Evolutionary conservation across 1,284 basidiomycete species (phyloP), one percentile per base, ranked within the genome.

Genomic region (Sanghuangporus sanghuang): DNA sequence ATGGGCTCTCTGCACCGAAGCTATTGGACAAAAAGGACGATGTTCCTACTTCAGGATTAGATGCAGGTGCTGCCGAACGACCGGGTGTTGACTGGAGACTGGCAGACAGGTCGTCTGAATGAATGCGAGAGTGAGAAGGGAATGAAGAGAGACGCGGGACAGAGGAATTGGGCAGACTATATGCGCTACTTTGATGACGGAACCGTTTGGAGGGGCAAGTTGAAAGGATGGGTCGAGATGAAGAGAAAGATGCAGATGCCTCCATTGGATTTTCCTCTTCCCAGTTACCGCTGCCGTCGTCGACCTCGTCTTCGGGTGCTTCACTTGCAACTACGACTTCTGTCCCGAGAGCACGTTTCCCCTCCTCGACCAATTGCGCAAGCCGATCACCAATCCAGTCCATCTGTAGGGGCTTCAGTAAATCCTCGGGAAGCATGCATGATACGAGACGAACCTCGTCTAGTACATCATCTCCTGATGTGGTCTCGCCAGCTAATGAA

Each of bases 241-340:
- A 12, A 27, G 57, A 46, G 35, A 36, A 50, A 53, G 38, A 61
- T 23, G 63, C 56, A 16, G 63, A 44, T 16, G 54, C 57, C 14
- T 60, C 60, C 16, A 23, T 8, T 7, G 64, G 54, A 38, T 77
- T 77, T 55, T 86, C 84, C 60, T 88, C 86, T 57, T 82, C 83
- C 90, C 89, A 91, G 3, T 76, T 79, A 3, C 83, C 87, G n/a
- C 76, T 79, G 1, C 86, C 89, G 69, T 91, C 88, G 64, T 90
- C 89, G 7, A 85, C 80, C 68, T 85, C 86, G 66, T 91, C 89
- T 68, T 89, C 88, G 62, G 84, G 77, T 6, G 79, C 77, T 55
- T 92, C 90, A 66, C 83, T 85, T 79, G 84, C 83, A 6, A 92
- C 82, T 4, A 92, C 90, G 23, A 92, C 78, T 71, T 91, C 88